phyloP scores from a whole-genome alignment of 2,329 filamentous ascomycete genomes.

The Botrytis fragariae region DNA sequence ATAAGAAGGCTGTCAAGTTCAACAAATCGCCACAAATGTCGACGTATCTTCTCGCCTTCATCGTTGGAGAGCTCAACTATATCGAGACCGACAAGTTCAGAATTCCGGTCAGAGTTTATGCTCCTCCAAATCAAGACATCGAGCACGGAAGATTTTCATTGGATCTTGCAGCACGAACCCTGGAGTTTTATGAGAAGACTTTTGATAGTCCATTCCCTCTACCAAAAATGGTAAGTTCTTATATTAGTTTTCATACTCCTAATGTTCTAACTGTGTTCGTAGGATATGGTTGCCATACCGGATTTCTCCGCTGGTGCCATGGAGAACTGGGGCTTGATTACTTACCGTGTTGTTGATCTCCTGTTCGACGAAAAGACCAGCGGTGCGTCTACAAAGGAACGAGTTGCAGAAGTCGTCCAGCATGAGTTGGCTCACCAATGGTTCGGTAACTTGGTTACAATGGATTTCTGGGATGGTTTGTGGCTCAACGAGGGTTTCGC shows the following conservation, averaged over 20 bases:
- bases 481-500: conserved; percentile 96
- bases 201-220: conserved; percentile 85
- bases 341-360: conserved; percentile 88
- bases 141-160: conserved; percentile 89
- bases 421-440: conserved; percentile 97
- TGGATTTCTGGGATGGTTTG: conserved; percentile 98
- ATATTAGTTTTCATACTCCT: background rate
- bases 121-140: conserved; percentile 84
- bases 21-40: conserved; percentile 93
- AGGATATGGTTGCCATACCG: conserved; percentile 88
- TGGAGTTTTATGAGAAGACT: conserved; percentile 93
- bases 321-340: conserved; percentile 98
- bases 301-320: conserved; percentile 92
- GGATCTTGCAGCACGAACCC: conserved; percentile 81
- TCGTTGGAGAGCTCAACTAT: conserved; percentile 90
- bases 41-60: conserved; percentile 90
- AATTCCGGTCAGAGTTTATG: conserved; percentile 90
- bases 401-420: conserved; percentile 92
- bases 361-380: conserved; percentile 90
- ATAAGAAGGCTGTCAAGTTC: conserved; percentile 81
- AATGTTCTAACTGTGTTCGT: background rate
- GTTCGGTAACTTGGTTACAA: conserved; percentile 96
- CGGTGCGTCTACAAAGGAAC: conserved; percentile 84
- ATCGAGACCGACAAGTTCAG: conserved; percentile 91
- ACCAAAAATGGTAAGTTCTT: conserved; percentile 66